A percentile compares a stretch with the other conserved stretches of the same genome.
Conservation (phyloP, 768 basidiomycete genomes). For the Leccinum barrowsii region DNA sequence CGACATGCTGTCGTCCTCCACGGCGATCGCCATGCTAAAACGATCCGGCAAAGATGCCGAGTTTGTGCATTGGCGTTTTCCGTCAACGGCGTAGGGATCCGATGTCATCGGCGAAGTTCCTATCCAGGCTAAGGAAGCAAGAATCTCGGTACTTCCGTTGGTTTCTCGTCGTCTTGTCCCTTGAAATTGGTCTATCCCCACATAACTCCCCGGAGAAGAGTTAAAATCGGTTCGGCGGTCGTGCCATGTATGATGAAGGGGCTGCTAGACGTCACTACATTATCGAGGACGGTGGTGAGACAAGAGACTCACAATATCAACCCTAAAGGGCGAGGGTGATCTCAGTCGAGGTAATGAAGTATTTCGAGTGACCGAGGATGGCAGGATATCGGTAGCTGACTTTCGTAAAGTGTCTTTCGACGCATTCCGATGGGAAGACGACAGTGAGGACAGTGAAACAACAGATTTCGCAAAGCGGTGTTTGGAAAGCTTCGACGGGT, state of each 20-base stretch:
- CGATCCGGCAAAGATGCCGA: slow-evolving; percentile 1
- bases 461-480: background rate
- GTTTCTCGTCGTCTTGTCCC: slow-evolving; percentile 6
- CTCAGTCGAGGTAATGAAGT: slow-evolving; percentile 20
- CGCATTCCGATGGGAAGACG: background rate
- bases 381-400: background rate
- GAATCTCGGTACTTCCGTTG: slow-evolving; percentile 21
- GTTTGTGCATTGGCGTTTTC: background rate
- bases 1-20: slow-evolving; percentile 47
- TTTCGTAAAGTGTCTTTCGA: slow-evolving; percentile 6
- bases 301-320: slow-evolving; percentile 24
- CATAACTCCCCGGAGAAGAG: background rate
- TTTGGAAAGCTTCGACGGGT: slow-evolving; percentile 7
- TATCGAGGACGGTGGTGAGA: background rate
- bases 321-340: slow-evolving; percentile 23
- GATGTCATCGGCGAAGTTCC: slow-evolving; percentile 12
- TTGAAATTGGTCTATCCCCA: background rate
- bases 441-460: background rate
- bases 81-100: background rate
- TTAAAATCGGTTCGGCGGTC: slow-evolving; percentile 22
- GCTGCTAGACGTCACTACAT: slow-evolving; percentile 20
- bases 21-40: slow-evolving; percentile 40
- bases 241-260: slow-evolving; percentile 30
- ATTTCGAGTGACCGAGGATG: background rate
- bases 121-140: slow-evolving; percentile 35